Evolutionary conservation across 192 early-diverging fungal species (phyloP).

Genomic region (Linderina pennispora): DNA sequence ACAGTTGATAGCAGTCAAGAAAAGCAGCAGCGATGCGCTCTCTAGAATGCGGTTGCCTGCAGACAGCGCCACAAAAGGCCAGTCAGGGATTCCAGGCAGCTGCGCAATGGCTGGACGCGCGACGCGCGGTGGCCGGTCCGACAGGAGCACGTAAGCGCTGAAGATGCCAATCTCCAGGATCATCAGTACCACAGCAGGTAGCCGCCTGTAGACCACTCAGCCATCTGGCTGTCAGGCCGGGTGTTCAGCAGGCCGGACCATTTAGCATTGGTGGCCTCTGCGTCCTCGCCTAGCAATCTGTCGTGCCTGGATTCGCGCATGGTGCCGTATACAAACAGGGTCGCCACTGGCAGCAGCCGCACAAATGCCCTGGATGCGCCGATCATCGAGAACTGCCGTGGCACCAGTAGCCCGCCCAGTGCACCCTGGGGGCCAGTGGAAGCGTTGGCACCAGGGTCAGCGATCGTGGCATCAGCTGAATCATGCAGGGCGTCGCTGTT

Average conservation of each 20-base stretch:
- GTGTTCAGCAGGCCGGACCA: slow-evolving; percentile 21
- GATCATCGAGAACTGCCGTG: slow-evolving; percentile 23
- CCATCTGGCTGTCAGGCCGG: slow-evolving; percentile 28
- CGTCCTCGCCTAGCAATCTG: slow-evolving; percentile 22
- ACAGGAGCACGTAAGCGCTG: slow-evolving; percentile 10
- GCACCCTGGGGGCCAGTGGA: not conserved
- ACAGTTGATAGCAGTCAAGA: slow-evolving; percentile 22
- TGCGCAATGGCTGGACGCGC: slow-evolving; percentile 2
- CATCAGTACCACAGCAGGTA: slow-evolving; percentile 28
- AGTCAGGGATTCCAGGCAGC: slow-evolving; percentile 20
- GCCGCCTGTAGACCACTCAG: slow-evolving; percentile 28
- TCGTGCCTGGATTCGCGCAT: slow-evolving; percentile 27
- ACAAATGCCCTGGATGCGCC: slow-evolving; percentile 22
- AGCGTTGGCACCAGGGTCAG: slow-evolving; percentile 17
- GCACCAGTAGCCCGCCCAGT: not conserved
- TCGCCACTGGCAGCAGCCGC: slow-evolving; percentile 15
- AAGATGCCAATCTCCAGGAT: slow-evolving; percentile 23
- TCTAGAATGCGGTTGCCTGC: slow-evolving; percentile 22
- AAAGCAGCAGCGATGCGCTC: slow-evolving; percentile 23
- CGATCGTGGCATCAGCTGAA: slow-evolving; percentile 11
- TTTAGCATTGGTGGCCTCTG: slow-evolving; percentile 20
- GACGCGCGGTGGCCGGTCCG: slow-evolving; percentile 7
- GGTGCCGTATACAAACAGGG: slow-evolving; percentile 32
- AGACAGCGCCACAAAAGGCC: slow-evolving; percentile 11
- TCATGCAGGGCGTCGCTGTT: slow-evolving; percentile 24